Conservation (phyloP, 805 yeast genomes). For the Candida saitoana region DNA sequence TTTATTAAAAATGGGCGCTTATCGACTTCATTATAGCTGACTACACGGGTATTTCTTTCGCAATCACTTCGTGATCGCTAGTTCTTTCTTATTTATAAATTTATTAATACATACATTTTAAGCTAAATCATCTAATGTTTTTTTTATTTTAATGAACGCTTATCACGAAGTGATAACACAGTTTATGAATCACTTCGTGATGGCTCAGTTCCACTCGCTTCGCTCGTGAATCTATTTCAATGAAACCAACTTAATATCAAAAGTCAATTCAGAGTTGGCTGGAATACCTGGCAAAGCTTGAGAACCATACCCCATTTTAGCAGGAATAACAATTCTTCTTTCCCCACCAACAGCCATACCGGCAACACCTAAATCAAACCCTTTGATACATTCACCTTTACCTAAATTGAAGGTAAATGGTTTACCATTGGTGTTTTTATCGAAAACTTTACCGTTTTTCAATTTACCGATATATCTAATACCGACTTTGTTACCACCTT, state of each 20-base stretch:
- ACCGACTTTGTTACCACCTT: constrained; percentile 85
- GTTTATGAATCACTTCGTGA: no score
- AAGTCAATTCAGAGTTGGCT: constrained; percentile 92
- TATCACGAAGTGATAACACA: no score
- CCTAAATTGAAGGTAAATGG: constrained; percentile 91
- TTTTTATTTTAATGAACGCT: no score
- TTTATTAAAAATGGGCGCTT: no score
- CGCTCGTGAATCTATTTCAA: constrained; percentile 54
- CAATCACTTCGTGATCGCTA: no score
- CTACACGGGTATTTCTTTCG: no score
- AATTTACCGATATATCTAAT: constrained; percentile 97
- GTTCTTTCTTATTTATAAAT: no score
- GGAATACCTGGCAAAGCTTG: constrained; percentile 96
- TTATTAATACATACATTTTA: no score
- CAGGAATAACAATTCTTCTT: constrained; percentile 94
- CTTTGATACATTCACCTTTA: constrained; percentile 97
- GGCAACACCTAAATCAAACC: constrained; percentile 97
- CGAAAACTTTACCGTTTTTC: constrained; percentile 93
- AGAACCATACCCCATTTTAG: constrained; percentile 95
- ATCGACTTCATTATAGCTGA: no score
- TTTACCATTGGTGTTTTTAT: constrained; percentile 95
- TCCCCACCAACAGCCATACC: constrained; percentile 99
- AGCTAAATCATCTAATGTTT: no score
- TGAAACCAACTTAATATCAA: constrained; percentile 90
- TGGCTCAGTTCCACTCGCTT: no score